Evolutionary conservation across 2,329 filamentous ascomycete species (phyloP), one percentile per base, ranked within the genome.

Genomic region (Nemania diffusa): DNA sequence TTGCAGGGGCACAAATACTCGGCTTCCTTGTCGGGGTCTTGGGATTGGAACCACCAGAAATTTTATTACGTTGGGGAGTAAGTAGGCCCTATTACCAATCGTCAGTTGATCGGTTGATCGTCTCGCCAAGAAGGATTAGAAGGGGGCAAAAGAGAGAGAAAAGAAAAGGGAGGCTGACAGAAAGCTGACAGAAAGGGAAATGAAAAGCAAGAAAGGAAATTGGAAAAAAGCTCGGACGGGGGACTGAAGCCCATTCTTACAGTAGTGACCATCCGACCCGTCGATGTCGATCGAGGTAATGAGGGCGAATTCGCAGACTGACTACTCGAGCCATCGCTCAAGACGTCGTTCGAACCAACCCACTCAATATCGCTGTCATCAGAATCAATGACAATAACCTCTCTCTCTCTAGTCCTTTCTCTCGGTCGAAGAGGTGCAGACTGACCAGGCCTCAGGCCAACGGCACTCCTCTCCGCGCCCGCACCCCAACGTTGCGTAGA

Each of bases 321-420:
- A n/a, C n/a, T n/a, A n/a, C n/a, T n/a, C n/a, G n/a, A n/a, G n/a
- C n/a, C n/a, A n/a, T n/a, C n/a, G n/a, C n/a, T n/a, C n/a, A n/a
- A n/a, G n/a, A n/a, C 29, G 2, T 29, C 2, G 7, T 20, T 50
- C 44, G 29, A 22, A 20, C 26, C 40, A 32, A 6, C 15, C 8
- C 50, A 22, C 34, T 51, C 17, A 53, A 27, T 34, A 17, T 57
- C 42, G 7, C 22, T 26, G 3, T 58, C 53, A 7, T 64, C 65
- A 0, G 60, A 64, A 15, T 64, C 56, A 11, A 67, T 60, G 7
- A 64, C 20, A 24, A 67, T 56, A 57, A 57, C 40, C 20, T 65
- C 52, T 5, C 13, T 40, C 20, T 13, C 5, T 51, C 22, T 32
- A 17, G n/a, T 5, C 8, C 3, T 51, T 27, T 3, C 24, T 4